Conservation (phyloP, 495 filamentous ascomycete genomes). For the Aspergillus kassunensis region DNA sequence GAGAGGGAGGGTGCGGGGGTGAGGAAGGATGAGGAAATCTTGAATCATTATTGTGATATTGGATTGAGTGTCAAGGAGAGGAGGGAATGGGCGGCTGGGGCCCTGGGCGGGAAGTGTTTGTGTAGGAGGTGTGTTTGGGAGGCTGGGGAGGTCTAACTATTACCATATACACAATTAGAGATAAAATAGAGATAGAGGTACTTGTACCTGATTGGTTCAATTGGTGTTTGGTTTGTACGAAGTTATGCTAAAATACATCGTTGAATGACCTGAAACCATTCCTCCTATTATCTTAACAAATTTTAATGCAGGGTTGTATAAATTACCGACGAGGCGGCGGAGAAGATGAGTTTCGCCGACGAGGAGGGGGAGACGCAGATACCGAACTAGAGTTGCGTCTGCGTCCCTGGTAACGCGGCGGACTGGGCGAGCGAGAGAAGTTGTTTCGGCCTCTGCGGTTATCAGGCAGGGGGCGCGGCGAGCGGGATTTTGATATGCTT, state of each 20-base stretch:
- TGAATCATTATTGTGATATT: constrained; percentile 95
- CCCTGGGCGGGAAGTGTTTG: constrained; percentile 79
- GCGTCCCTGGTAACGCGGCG: constrained; percentile 18
- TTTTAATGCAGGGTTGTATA: neutral
- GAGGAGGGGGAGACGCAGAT: constrained; percentile 19
- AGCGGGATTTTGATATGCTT: constrained; percentile 23
- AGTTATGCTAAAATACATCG: constrained; percentile 4
- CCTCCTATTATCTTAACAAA: neutral
- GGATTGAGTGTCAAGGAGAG: constrained; percentile 69
- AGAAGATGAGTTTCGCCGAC: constrained; percentile 15
- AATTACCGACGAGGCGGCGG: constrained; percentile 27
- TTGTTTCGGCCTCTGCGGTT: constrained; percentile 13
- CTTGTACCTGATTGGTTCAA: too few species aligned
- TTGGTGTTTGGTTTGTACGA: too few species aligned
- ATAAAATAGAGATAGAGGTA: neutral
- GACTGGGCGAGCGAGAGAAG: constrained; percentile 24
- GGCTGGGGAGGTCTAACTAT: constrained; percentile 19
- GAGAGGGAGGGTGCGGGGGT: constrained; percentile 48
- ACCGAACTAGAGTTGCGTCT: constrained; percentile 23
- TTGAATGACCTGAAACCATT: neutral
- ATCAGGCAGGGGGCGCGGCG: constrained; percentile 12
- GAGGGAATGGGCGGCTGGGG: constrained; percentile 83
- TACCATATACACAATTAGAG: neutral
- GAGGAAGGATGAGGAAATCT: constrained; percentile 71
- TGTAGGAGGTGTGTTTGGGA: constrained; percentile 75